Evolutionary conservation across 1,139 yeast species (phyloP).

Genomic region (Yamadazyma friedrichii): DNA sequence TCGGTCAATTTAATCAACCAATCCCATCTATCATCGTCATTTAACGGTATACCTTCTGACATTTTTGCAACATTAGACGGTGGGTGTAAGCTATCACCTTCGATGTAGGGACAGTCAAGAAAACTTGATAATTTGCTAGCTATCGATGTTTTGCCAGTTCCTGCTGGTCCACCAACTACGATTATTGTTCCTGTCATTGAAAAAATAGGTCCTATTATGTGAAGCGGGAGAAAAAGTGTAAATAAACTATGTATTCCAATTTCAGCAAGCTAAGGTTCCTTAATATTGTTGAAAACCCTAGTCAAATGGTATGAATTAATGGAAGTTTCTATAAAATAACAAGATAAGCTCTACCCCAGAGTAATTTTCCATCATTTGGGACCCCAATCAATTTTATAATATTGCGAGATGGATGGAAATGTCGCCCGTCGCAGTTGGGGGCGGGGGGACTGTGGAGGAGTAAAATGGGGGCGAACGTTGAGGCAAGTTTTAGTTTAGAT

Average conservation of each 20-base stretch:
- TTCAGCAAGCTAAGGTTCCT: too few relatives aligned
- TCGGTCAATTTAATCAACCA: constrained; percentile 66
- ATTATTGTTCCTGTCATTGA: constrained; percentile 25
- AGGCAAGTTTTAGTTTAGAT: too few relatives aligned
- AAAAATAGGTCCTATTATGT: background rate
- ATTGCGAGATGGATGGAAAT: too few relatives aligned
- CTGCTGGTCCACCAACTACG: constrained; percentile 86
- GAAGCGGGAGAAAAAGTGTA: background rate
- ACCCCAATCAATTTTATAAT: too few relatives aligned
- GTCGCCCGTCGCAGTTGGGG: constrained; percentile 2
- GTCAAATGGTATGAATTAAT: too few relatives aligned
- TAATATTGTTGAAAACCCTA: too few relatives aligned
- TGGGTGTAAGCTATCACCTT: constrained; percentile 86
- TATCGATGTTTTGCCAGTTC: constrained; percentile 86
- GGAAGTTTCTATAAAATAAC: too few relatives aligned
- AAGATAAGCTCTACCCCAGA: too few relatives aligned
- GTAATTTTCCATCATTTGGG: too few relatives aligned
- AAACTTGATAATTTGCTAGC: constrained; percentile 52
- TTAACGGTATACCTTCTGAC: constrained; percentile 75
- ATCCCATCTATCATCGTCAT: constrained; percentile 88
- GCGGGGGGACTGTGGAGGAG: constrained; percentile 5
- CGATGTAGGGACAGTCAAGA: constrained; percentile 59
- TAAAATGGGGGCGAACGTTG: background rate
- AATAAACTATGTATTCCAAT: too few relatives aligned
- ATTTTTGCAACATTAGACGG: constrained; percentile 72